Evolutionary conservation across 306 rosid genomes (phyloP), one percentile per base, ranked within the genome.

Genomic region (Bauhinia variegata): DNA sequence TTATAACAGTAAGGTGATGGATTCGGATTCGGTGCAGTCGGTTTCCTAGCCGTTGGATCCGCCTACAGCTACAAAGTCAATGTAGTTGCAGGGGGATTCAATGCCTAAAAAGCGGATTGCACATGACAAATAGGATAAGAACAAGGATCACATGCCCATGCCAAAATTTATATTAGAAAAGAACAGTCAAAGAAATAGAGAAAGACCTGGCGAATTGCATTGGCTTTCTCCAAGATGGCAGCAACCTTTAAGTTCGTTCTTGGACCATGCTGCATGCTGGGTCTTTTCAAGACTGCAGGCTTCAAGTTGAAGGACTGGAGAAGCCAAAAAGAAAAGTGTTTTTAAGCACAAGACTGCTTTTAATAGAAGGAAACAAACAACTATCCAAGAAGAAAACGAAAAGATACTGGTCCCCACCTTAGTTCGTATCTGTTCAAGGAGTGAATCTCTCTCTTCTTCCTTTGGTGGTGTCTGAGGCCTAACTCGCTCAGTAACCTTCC

Each of bases 191-290:
- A 68, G 47, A n/a, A n/a, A n/a, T 82, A 84, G 46, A 43, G 66
- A 41, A 23, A 53, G 47, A 87, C 99, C 99, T 91, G 99, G 60
- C 97, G 99, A 70, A 95, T 88, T 12, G 97, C 71, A 67, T 80
- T 91, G 63, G 96, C 99, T 77, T 84, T 95, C 83, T 88, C 97
- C 75, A 95, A 78, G 65, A 95, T 85, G 39, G 99, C 96, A 46
- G 96, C 92, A 60, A 95, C 90, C 77, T 79, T 91, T 91, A 91
- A 81, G 73, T 91, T 88, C 19, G 96, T 87, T 71, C 68, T 85
- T 1, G 95, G 96, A 82, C 91, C 99, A 57, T 69, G 95, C 53
- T 72, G 95, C 53, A 85, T 50, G 62, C 69, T 84, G 70, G 89
- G 89, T 59, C 97, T 82, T 47, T 85, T 55, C 44, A 33, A 60